A percentile compares a stretch with the other conserved stretches of the same genome.
Conservation (phyloP, 768 basidiomycete species). For the Rhodotorula diobovata region DNA sequence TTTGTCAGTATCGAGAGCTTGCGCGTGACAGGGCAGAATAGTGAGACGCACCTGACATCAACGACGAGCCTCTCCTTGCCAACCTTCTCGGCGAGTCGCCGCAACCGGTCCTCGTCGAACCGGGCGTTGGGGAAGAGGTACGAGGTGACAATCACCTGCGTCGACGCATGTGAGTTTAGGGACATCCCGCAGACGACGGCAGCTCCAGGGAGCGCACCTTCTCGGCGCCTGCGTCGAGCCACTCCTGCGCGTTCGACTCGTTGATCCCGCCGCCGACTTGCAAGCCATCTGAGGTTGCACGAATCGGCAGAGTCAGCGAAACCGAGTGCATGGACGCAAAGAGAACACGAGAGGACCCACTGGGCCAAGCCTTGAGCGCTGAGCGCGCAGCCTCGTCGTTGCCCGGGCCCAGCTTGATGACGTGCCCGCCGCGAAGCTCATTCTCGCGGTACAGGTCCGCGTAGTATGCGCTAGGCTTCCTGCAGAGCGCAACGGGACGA, state of each 20-base stretch:
- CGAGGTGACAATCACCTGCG: conserved; percentile 93
- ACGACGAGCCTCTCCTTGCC: conserved; percentile 86
- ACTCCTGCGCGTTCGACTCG: conserved; percentile 68
- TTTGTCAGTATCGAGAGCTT: too few species aligned
- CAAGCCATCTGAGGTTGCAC: conserved; percentile 57
- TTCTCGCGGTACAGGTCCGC: conserved; percentile 69
- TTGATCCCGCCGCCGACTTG: conserved; percentile 94
- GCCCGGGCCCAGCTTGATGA: conserved; percentile 87
- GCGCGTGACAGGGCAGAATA: fast-evolving
- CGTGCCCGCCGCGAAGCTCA: conserved; percentile 76
- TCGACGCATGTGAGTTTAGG: too few species aligned
- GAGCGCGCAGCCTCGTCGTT: conserved; percentile 85
- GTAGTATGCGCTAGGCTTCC: conserved; percentile 65
- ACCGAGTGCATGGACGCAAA: not conserved
- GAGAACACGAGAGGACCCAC: conserved; percentile 47
- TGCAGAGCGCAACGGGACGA: not conserved
- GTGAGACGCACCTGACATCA: conserved; percentile 73
- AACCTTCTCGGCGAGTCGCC: conserved; percentile 59
- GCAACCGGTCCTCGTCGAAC: conserved; percentile 70
- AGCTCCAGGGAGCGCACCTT: conserved; percentile 56
- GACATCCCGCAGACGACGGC: not conserved
- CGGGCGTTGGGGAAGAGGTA: conserved; percentile 80
- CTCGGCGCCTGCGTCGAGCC: conserved; percentile 83
- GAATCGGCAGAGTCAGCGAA: not conserved
- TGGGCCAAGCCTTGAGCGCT: conserved; percentile 78